These are phyloP conservation scores for Gnetum montanum DNA, from an alignment of 75 land plant species.

Conservation along the genomic window DNA sequence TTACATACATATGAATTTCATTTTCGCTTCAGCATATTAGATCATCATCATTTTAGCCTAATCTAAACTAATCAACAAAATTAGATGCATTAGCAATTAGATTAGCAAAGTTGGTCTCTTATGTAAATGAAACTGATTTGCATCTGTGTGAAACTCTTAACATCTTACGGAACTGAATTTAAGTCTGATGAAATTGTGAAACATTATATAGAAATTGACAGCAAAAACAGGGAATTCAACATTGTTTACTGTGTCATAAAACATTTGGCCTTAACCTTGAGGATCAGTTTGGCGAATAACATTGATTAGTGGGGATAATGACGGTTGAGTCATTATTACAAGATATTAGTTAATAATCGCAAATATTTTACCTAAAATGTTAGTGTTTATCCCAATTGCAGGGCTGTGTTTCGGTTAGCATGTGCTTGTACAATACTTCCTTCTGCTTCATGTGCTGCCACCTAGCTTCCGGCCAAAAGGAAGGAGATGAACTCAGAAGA, in stretches of 20 bases:
- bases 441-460: conserved; percentile 73
- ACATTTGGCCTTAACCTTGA: neutral
- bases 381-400: conserved; percentile 19
- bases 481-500: conserved; percentile 77
- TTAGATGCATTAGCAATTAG: too few relatives aligned
- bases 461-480: conserved; percentile 87
- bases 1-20: too few relatives aligned
- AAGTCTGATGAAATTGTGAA: too few relatives aligned
- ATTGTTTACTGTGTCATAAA: neutral
- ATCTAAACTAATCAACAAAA: too few relatives aligned
- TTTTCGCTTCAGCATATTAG: too few relatives aligned
- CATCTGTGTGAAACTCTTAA: too few relatives aligned
- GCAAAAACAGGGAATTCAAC: neutral
- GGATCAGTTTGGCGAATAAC: neutral
- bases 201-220: neutral
- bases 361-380: neutral
- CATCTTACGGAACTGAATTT: too few relatives aligned
- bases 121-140: too few relatives aligned
- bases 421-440: conserved; percentile 59
- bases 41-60: too few relatives aligned
- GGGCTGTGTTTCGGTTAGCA: conserved; percentile 89
- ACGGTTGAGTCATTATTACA: neutral
- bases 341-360: neutral
- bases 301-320: neutral
- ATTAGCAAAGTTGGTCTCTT: too few relatives aligned